Evolutionary conservation across 106 monocot species (phyloP).

Genomic region (Dioscorea dumetorum): DNA sequence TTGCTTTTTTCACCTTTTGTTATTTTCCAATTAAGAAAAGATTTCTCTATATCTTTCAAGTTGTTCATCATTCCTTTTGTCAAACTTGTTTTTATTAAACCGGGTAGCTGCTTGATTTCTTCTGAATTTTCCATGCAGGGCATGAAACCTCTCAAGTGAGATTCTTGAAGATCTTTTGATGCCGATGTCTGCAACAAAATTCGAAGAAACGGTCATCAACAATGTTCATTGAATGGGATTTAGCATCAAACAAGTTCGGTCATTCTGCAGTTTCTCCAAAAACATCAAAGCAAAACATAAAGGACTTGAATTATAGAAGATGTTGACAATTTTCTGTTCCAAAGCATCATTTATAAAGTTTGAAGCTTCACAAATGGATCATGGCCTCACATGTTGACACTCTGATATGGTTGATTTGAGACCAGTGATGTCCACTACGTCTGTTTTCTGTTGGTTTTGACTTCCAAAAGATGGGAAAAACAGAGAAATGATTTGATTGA

Average conservation of each 20-base stretch:
- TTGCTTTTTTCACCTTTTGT: not conserved
- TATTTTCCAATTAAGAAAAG: not conserved
- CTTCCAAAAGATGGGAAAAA: too few relatives aligned
- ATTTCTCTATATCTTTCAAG: not conserved
- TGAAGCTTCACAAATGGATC: too few relatives aligned
- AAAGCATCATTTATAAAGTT: too few relatives aligned
- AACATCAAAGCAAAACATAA: too few relatives aligned
- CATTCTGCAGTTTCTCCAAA: too few relatives aligned
- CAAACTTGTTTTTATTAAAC: not conserved
- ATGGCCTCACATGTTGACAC: too few relatives aligned
- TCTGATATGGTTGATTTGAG: too few relatives aligned
- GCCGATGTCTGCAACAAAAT: not conserved
- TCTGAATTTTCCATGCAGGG: constrained; percentile 35
- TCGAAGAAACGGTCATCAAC: not conserved
- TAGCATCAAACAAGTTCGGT: not conserved
- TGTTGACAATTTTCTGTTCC: too few relatives aligned
- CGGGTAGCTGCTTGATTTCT: not conserved
- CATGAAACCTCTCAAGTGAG: constrained; percentile 48
- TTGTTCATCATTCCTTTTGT: not conserved
- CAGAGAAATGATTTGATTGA: too few relatives aligned
- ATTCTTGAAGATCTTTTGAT: not conserved
- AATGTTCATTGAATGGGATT: not conserved
- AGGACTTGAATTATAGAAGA: too few relatives aligned
- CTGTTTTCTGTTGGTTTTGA: too few relatives aligned
- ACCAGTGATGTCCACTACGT: too few relatives aligned